Evolutionary conservation across 1,284 basidiomycete species (phyloP).

Genomic region (Bondarzewia mesenterica): DNA sequence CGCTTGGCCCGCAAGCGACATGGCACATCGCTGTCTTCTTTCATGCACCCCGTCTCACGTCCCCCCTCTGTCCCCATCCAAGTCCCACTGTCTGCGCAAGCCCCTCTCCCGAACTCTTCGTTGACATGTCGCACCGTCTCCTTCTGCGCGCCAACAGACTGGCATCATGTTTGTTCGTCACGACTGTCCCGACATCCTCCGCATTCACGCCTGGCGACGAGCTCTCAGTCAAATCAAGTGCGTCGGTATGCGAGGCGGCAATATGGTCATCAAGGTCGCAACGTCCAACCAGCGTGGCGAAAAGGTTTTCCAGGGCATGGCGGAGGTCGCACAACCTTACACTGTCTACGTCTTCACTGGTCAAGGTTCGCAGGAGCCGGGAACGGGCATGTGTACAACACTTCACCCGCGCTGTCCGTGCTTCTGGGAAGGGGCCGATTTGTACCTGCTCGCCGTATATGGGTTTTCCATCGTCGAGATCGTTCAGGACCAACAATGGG

Average conservation of each 20-base stretch:
- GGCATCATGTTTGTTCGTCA: conserved; percentile 33
- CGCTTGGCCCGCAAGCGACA: conserved; percentile 40
- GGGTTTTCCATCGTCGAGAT: conserved; percentile 99
- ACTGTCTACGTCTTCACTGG: conserved; percentile 98
- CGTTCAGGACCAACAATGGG: conserved; percentile 94
- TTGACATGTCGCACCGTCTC: conserved; percentile 64
- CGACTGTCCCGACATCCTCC: background rate
- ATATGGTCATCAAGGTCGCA: conserved; percentile 88
- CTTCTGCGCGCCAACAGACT: conserved; percentile 53
- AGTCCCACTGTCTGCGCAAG: conserved; percentile 43
- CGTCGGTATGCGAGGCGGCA: conserved; percentile 85
- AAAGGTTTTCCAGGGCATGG: conserved; percentile 87
- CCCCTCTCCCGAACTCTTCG: conserved; percentile 63
- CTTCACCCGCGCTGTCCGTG: conserved; percentile 87
- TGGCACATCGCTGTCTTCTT: conserved; percentile 50
- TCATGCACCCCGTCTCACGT: conserved; percentile 33
- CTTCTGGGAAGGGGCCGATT: conserved; percentile 95
- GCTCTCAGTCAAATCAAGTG: conserved; percentile 87
- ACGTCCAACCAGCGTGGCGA: conserved; percentile 83
- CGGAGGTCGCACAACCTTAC: conserved; percentile 87
- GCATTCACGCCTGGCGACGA: conserved; percentile 68
- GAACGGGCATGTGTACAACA: conserved; percentile 99
- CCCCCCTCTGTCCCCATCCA: conserved; percentile 33
- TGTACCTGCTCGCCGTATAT: conserved; percentile 88
- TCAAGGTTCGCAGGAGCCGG: conserved; percentile 95